Evolutionary conservation across 2,329 filamentous ascomycete species (phyloP).

Genomic region (Aureobasidium sp.): DNA sequence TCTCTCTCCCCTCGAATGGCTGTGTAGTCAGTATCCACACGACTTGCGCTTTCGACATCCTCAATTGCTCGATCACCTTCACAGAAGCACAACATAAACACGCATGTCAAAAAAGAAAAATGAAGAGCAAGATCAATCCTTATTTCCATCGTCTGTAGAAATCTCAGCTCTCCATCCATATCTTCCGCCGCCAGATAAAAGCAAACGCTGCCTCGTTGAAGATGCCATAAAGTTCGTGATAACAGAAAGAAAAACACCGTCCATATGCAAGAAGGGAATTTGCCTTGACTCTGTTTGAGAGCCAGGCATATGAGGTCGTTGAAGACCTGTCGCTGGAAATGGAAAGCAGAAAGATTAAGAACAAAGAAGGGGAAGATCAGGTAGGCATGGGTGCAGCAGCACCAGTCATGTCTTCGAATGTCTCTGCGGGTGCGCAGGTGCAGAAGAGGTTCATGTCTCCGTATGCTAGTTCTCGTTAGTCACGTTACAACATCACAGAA

Average conservation of each 20-base stretch:
- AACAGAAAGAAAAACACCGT: not conserved
- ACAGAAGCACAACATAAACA: not conserved
- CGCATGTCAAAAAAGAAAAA: too few species aligned
- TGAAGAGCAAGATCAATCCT: not conserved
- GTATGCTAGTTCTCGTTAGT: slow-evolving; percentile 49
- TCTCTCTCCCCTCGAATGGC: too few species aligned
- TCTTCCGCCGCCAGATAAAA: not conserved
- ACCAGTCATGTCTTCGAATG: slow-evolving; percentile 30
- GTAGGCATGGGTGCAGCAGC: slow-evolving; percentile 20
- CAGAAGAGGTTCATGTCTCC: slow-evolving; percentile 92
- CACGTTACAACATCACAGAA: not conserved
- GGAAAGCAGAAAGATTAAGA: not conserved
- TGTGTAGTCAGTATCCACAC: too few species aligned
- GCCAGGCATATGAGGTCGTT: slow-evolving; percentile 1
- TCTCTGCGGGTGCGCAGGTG: slow-evolving; percentile 78
- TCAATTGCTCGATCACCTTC: not conserved
- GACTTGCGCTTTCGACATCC: too few species aligned
- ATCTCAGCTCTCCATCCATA: not conserved
- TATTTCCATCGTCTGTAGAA: not conserved
- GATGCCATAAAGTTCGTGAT: slow-evolving; percentile 5
- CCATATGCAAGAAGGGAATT: not conserved
- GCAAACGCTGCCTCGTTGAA: slow-evolving; percentile 8
- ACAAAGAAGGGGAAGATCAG: not conserved
- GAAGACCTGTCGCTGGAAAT: slow-evolving; percentile 5
- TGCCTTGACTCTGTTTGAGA: not conserved